Evolutionary conservation across 495 filamentous ascomycete genomes (phyloP).

Genomic region (Trichocladium antarcticum): DNA sequence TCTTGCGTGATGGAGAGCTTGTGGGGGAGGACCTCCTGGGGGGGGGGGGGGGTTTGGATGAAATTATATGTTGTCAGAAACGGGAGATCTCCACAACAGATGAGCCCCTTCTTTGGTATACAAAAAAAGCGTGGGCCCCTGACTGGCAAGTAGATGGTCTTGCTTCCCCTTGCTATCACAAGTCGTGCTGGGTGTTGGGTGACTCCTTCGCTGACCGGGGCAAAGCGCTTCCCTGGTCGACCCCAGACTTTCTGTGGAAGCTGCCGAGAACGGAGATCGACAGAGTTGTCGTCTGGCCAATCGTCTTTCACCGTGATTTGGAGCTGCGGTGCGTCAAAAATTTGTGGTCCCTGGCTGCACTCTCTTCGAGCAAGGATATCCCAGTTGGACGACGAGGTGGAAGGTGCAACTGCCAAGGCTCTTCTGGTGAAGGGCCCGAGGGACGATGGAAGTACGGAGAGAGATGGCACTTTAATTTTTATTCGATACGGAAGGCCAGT

Average conservation of each 20-base stretch:
- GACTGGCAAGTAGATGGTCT: not conserved
- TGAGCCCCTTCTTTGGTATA: not conserved
- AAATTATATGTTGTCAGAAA: not conserved
- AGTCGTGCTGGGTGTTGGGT: conserved; percentile 12
- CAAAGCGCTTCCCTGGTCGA: conserved; percentile 1
- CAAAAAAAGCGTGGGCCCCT: no score
- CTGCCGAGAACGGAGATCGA: conserved; percentile 31
- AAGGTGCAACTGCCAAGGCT: not conserved
- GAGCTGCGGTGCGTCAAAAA: conserved; percentile 6
- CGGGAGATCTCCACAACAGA: not conserved
- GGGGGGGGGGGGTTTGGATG: not conserved
- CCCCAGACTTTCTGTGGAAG: conserved; percentile 8
- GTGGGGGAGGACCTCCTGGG: not conserved
- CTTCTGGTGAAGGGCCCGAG: not conserved
- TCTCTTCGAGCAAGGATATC: not conserved
- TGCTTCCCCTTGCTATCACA: not conserved
- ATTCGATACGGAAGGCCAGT: no score
- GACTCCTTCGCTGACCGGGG: conserved; percentile 14
- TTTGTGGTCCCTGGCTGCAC: conserved; percentile 5
- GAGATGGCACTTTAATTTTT: no score
- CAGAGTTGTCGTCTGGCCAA: conserved; percentile 17
- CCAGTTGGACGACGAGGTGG: not conserved
- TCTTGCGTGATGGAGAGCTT: not conserved
- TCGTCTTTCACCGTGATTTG: conserved; percentile 27
- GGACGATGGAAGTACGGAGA: no score